Base-by-base conservation (phyloP, 2,329 filamentous ascomycete species). In the Zopfia rhizophila region DNA sequence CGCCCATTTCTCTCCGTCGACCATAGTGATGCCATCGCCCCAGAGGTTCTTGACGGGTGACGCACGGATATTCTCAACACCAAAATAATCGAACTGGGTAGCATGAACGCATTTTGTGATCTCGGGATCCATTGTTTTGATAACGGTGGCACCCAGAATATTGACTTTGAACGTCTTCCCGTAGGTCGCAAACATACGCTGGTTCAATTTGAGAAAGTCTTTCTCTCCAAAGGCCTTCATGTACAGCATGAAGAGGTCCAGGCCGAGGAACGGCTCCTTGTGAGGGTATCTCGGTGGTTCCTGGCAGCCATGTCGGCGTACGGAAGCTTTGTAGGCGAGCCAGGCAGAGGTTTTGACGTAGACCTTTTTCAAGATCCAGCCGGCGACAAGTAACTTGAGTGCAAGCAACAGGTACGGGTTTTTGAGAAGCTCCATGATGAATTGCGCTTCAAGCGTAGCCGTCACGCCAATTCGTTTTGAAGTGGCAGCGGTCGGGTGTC, bases 1-100 rank as follows among this genome's bases (percentile, higher is more conserved):
- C 7, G 58, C 52, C 51, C 53, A 59, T 32, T 50, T 45, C 14
- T 18, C 19, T 22, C 51, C 51, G 21, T 55, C 51, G 2, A 29
- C 29, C 3, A 49, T 48, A 11, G 49, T 21, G 7, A 55, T 51
- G 48, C 53, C 0, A 60, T 63, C 14, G 33, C 47, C 18, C 21
- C 28, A 55, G 17, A 55, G 24, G 11, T 33, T 24, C n/a, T 45
- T 22, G 11, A 21, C 41, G 3, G n/a, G 33, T 5, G 41, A 28
- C 23, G 45, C 48, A 7, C 51, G 29, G 3, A 55, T 19, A 3
- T 31, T 31, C 24, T 55, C 21, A 5, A 52, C 11, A 6, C 52
- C 52, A 22, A 55, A 55, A 18, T 41, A 40, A 4, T 37, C 19
- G 18, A 51, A 53, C 22, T 39, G 39, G 5, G 50, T 57, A 12